Evolutionary conservation across 1,284 basidiomycete species (phyloP), one percentile per base, ranked within the genome.

Genomic region (Sporisorium reilianum): DNA sequence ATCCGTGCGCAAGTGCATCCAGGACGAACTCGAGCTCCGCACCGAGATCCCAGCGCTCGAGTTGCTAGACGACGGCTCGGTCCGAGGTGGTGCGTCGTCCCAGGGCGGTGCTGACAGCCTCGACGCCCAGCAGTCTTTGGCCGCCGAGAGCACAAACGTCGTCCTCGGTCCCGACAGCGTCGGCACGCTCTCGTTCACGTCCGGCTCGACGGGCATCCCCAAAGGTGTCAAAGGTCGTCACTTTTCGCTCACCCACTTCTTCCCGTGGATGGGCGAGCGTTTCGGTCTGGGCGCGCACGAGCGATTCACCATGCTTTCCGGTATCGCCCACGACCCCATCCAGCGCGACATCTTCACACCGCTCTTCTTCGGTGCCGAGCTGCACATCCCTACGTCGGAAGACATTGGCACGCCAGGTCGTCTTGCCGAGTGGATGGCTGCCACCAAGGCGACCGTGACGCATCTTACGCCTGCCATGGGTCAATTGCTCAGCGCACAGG

Each of bases 261-360:
- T 99, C 90, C 96, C 96, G 3, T 99, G 97, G 97, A 99, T 99
- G 97, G 92, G 92, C 22, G 87, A 94, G 84, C 88, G 91, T 20
- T 99, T 99, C 85, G 90, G 89, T 3, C 87, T 99, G 46, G 87
- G 88, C 42, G 87, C 90, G 60, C 86, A 89, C 28, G 94, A 93
- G 66, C 93, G 91, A 85, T 99, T 97, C 83, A 99, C 97, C 1
- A 99, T 99, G 97, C 89, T 99, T 26, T 96, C 94, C 80, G 97
- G 97, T 41, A 99, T 99, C 67, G 97, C 97, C 11, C 97, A 99
- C 84, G 97, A 99, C 86, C 97, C 97, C 9, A 98, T 99, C 76
- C 97, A 99, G 85, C 90, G 97, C 77, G 97, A 99, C 84, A 99
- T 99, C 89, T 99, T 99, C 85, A 99, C 97, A 0, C 97, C 97